Conservation (phyloP, 2,329 filamentous ascomycete species). For the Claviceps sorghi region DNA sequence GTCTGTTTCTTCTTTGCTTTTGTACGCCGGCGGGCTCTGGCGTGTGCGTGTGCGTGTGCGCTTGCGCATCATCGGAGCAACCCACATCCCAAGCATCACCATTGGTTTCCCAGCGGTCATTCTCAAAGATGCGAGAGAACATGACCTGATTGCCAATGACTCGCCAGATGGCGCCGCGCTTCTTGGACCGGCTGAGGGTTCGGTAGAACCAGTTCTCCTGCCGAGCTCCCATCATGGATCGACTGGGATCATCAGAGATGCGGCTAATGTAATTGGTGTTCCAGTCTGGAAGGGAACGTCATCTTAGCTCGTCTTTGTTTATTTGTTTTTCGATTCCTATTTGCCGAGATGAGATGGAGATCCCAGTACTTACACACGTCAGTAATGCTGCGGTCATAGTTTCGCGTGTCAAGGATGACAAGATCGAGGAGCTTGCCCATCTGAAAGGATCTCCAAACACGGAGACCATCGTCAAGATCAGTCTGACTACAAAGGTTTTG, state of each 20-base stretch:
- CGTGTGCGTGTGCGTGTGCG: neutral
- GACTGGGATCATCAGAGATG: constrained; percentile 51
- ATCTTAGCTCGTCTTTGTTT: constrained; percentile 3
- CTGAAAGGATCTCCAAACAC: constrained; percentile 53
- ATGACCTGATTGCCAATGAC: constrained; percentile 58
- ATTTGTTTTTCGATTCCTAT: neutral
- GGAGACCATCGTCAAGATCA: constrained; percentile 53
- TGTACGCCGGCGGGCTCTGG: neutral
- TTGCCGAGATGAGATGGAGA: neutral
- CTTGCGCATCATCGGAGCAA: neutral
- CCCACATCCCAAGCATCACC: constrained; percentile 22
- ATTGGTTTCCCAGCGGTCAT: constrained; percentile 18
- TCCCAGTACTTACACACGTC: constrained; percentile 15
- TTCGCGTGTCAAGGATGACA: constrained; percentile 53
- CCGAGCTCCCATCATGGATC: constrained; percentile 54
- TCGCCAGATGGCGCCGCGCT: constrained; percentile 55
- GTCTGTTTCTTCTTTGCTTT: neutral
- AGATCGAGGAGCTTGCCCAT: constrained; percentile 53
- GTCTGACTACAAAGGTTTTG: constrained; percentile 28
- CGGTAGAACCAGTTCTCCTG: constrained; percentile 66
- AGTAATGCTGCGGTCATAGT: constrained; percentile 55
- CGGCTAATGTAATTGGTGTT: constrained; percentile 47
- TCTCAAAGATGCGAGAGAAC: constrained; percentile 38
- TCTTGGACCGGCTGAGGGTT: constrained; percentile 38
- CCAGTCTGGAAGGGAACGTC: constrained; percentile 19